Evolutionary conservation across 495 filamentous ascomycete species (phyloP), one percentile per base, ranked within the genome.

Genomic region (Staphylotrichum longicolle): DNA sequence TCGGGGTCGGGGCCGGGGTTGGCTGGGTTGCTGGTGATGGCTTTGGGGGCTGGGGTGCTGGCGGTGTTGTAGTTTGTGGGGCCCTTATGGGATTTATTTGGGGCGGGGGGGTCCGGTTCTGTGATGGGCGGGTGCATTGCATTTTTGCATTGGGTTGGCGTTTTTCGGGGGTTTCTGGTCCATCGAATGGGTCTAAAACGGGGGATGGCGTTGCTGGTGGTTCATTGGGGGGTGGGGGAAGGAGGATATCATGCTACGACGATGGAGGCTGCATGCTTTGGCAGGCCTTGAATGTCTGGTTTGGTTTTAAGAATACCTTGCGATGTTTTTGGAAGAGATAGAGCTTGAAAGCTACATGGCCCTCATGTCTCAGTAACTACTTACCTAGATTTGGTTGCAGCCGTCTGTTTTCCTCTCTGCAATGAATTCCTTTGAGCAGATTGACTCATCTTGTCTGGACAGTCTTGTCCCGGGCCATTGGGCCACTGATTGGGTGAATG

Each of bases 121-220:
- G 20, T 27, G 33, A n/a, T 35, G n/a, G 14, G 34, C 39, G 46
- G 10, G n/a, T 32, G 35, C 5, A 32, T 50, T 49, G 9, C 27
- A 3, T 34, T 12, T 3, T 14, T 20, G 55, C 32, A 57, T 57
- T 57, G 55, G 54, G 44, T 37, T 14, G 55, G 55, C 32, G 55
- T 57, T 57, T 47, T 44, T 30, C n/a, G 15, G 7, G 37, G 46
- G 46, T 0, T 27, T 27, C 27, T 48, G 46, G 15, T 27, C n/a
- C 5, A 30, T 4, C 6, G 6, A 30, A 20, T 14, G 37, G 37
- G 37, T 39, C 6, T 7, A 39, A 39, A 39, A 7, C 10, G 37
- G 37, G 37, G 37, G 37, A 45, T 11, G 42, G 42, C 42, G 42
- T 45, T 45, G 42, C 5, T 27, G 20, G 20, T 27, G 20, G 20